Evolutionary conservation across 768 basidiomycete genomes (phyloP).

Genomic region (Tulasnella sp.): DNA sequence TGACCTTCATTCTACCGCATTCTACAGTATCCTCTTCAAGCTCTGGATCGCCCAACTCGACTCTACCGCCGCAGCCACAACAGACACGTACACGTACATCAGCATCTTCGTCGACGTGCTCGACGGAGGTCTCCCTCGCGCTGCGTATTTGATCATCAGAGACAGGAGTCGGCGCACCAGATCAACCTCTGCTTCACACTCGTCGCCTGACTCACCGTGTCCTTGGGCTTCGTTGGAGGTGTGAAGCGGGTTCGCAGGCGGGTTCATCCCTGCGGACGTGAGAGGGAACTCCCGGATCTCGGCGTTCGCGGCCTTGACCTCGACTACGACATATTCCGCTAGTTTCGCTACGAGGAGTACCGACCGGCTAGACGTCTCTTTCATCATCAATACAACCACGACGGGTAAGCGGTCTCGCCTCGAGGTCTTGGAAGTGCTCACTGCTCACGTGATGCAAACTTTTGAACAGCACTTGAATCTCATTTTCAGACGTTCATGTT

Average conservation of each 20-base stretch:
- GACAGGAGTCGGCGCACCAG: conserved; percentile 10
- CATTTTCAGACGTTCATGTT: conserved; percentile 32
- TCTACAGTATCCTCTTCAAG: conserved; percentile 33
- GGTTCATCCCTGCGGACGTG: conserved; percentile 31
- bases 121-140: conserved; percentile 33
- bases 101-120: conserved; percentile 31
- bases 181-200: conserved; percentile 31
- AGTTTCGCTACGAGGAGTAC: conserved; percentile 30
- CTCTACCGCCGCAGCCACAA: conserved; percentile 29
- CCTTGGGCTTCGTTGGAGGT: conserved; percentile 32
- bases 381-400: conserved; percentile 24
- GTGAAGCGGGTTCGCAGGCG: conserved; percentile 27
- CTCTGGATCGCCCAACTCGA: conserved; percentile 34
- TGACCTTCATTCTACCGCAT: conserved; percentile 31
- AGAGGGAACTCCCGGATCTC: conserved; percentile 27
- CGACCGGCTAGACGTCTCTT: conserved; percentile 33
- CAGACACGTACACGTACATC: conserved; percentile 33
- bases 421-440: background rate
- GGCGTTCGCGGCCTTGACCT: conserved; percentile 25
- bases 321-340: conserved; percentile 29
- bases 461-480: conserved; percentile 29
- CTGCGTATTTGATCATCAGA: conserved; percentile 30
- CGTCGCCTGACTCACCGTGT: conserved; percentile 30
- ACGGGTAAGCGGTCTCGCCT: background rate
- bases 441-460: background rate